Percentiles rank a stretch among this genome's conserved stretches.
Evolutionary conservation across 2,329 filamentous ascomycete genomes (phyloP).

Genomic region (Exophiala lecanii-corni): DNA sequence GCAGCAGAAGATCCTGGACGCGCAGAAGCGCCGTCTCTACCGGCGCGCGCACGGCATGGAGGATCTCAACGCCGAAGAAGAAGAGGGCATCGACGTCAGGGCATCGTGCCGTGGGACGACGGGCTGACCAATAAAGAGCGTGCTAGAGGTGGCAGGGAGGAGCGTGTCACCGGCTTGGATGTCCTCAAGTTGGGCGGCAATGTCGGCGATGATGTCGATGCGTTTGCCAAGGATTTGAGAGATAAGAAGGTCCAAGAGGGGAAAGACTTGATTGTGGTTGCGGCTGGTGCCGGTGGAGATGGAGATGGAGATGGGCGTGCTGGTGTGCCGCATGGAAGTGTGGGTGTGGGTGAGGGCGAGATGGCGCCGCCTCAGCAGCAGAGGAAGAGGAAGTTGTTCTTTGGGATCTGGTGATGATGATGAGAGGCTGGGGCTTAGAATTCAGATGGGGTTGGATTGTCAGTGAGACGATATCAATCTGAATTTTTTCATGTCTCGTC

Average conservation of each 20-base stretch:
- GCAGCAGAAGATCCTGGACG: slow-evolving; percentile 72
- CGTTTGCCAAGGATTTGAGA: slow-evolving; percentile 13
- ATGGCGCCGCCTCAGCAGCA: slow-evolving; percentile 8
- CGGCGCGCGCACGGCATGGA: slow-evolving; percentile 81
- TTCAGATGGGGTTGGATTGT: too few species aligned
- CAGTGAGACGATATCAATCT: too few species aligned
- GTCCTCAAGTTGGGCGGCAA: slow-evolving; percentile 28
- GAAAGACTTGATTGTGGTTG: slow-evolving; percentile 3
- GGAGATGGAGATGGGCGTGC: not conserved
- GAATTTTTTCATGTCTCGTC: too few species aligned
- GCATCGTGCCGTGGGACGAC: slow-evolving; percentile 31
- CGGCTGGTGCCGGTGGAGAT: not conserved
- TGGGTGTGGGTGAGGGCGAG: not conserved
- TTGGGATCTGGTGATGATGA: slow-evolving; percentile 25
- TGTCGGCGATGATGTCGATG: slow-evolving; percentile 13
- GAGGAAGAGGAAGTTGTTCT: slow-evolving; percentile 25
- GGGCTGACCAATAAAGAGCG: slow-evolving; percentile 36
- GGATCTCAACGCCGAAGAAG: slow-evolving; percentile 38
- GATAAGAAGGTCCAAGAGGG: slow-evolving; percentile 9
- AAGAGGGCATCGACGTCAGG: slow-evolving; percentile 30
- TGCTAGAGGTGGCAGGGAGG: slow-evolving; percentile 30
- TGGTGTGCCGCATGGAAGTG: not conserved
- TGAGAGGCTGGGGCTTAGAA: too few species aligned
- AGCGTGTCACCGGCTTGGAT: slow-evolving; percentile 25
- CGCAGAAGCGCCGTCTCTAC: slow-evolving; percentile 79